These are phyloP conservation scores for Quercus variabilis DNA, from an alignment of 306 rosid genomes.

Conservation along the genomic window DNA sequence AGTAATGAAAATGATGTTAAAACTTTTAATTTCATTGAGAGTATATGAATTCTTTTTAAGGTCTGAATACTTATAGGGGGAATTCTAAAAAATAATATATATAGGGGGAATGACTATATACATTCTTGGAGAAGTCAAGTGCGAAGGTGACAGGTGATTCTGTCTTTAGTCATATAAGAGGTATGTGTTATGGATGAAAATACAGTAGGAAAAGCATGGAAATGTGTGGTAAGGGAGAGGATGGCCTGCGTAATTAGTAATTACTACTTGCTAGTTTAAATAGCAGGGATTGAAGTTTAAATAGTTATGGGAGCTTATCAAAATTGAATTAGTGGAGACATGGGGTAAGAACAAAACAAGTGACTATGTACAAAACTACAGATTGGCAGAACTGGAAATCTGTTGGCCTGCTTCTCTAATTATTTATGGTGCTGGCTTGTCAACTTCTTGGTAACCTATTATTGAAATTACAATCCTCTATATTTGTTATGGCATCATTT, in stretches of 20 bases:
- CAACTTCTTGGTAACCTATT: neutral
- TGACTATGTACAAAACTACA: neutral
- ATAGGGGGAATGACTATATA: neutral
- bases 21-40: neutral
- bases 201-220: neutral
- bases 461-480: neutral
- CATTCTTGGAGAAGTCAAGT: neutral
- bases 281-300: neutral
- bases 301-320: neutral
- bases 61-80: neutral
- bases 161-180: neutral
- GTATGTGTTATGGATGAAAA: neutral
- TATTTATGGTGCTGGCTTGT: neutral
- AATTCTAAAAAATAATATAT: too few species aligned
- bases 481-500: neutral
- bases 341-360: neutral
- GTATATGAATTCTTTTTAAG: neutral
- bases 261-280: neutral
- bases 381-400: neutral
- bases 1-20: neutral
- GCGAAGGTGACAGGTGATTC: neutral
- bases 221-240: neutral
- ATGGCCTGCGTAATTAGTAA: neutral
- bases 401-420: neutral
- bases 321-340: neutral